phyloP scores from a whole-genome alignment of 805 yeast genomes.

The Candida lessepsii region DNA sequence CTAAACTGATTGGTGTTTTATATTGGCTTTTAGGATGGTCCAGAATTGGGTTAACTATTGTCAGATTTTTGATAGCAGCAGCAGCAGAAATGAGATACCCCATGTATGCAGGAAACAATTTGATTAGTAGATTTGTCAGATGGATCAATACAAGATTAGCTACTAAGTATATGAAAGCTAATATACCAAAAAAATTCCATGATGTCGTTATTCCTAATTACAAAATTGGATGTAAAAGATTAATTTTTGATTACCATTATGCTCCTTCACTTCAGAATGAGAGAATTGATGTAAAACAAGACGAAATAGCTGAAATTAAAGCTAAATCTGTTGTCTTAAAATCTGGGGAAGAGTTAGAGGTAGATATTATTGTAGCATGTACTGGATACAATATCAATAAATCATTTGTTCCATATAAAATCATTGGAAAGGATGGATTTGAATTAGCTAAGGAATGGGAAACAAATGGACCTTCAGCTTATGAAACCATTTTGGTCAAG shows the following conservation, averaged over 20 bases:
- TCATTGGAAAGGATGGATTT: conserved; percentile 28
- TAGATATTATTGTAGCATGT: conserved; percentile 42
- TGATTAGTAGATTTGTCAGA: conserved; percentile 27
- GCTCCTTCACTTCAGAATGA: conserved; percentile 33
- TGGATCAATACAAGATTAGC: conserved; percentile 21
- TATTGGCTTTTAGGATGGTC: conserved; percentile 26
- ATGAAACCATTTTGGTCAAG: conserved; percentile 32
- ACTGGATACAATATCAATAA: conserved; percentile 37
- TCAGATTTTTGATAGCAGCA: conserved; percentile 26
- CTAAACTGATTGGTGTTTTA: conserved; percentile 19
- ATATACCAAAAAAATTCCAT: conserved; percentile 34
- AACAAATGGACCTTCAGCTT: conserved; percentile 33
- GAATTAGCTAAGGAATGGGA: conserved; percentile 27
- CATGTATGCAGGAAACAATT: conserved; percentile 30
- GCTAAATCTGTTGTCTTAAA: conserved; percentile 29
- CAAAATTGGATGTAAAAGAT: conserved; percentile 43
- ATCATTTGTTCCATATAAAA: conserved; percentile 17
- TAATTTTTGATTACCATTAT: conserved; percentile 38
- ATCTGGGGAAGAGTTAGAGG: conserved; percentile 27
- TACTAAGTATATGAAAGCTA: conserved; percentile 24
- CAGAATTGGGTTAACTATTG: conserved; percentile 26
- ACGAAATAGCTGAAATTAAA: conserved; percentile 18
- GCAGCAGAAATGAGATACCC: conserved; percentile 38
- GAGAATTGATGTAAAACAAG: conserved; percentile 23
- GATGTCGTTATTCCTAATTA: conserved; percentile 33